Evolutionary conservation across 345 rosid species (phyloP).

Genomic region (Dipteronia dyeriana): DNA sequence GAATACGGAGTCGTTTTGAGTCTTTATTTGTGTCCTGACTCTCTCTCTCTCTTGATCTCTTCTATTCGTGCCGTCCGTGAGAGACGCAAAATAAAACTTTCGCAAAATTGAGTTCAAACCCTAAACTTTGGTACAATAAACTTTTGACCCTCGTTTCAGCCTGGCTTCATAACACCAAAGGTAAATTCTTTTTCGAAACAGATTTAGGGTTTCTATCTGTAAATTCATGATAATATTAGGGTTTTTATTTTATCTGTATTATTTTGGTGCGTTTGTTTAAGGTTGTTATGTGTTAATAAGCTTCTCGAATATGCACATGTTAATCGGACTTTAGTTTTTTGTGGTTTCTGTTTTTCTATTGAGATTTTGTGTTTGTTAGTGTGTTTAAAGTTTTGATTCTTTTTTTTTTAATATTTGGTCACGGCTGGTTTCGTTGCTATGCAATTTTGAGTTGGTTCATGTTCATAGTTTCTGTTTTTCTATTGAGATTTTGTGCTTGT

Average conservation of each 20-base stretch:
- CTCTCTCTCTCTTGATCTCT: neutral
- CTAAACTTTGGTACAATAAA: neutral
- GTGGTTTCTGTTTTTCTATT: neutral
- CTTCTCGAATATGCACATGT: neutral
- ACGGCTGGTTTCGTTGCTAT: neutral
- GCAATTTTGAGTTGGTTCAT: neutral
- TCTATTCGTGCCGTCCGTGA: neutral
- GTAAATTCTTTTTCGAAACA: neutral
- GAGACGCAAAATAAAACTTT: neutral
- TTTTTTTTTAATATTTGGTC: neutral
- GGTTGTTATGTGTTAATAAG: neutral
- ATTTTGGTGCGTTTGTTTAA: neutral
- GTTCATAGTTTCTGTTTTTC: neutral
- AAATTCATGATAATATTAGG: neutral
- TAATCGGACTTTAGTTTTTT: neutral
- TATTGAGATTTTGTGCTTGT: neutral
- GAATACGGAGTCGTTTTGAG: conserved; percentile 6
- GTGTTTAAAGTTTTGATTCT: neutral
- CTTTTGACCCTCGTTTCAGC: neutral
- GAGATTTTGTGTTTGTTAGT: neutral
- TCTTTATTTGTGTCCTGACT: neutral
- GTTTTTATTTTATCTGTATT: neutral
- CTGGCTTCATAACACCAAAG: neutral
- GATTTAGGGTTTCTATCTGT: neutral
- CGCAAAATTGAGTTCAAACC: neutral